Percentiles rank a stretch among this genome's conserved stretches.
Evolutionary conservation across 495 filamentous ascomycete species (phyloP).

Genomic region (Elaphomyces granulatus): DNA sequence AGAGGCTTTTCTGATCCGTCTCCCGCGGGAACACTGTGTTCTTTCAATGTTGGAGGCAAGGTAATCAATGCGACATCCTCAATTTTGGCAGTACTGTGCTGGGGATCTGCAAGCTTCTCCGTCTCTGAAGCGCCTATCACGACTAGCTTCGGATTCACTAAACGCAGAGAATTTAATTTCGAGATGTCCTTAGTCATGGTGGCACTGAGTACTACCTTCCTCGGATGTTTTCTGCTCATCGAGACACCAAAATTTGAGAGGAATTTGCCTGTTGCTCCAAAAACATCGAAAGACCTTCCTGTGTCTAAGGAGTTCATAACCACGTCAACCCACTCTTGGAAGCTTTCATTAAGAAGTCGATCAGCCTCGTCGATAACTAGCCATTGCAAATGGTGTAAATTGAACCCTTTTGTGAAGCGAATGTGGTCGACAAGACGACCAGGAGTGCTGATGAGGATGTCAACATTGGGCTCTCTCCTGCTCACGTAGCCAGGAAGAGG

Average conservation of each 20-base stretch:
- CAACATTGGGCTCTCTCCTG: slow-evolving; percentile 51
- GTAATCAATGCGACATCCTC: slow-evolving; percentile 23
- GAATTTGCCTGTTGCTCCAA: slow-evolving; percentile 29
- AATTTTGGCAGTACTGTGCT: slow-evolving; percentile 16
- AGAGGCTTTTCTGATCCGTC: slow-evolving; percentile 73
- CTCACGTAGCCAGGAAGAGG: slow-evolving; percentile 47
- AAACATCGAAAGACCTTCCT: slow-evolving; percentile 34
- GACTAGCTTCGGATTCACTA: slow-evolving; percentile 61
- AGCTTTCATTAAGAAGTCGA: slow-evolving; percentile 76
- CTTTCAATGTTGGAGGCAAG: slow-evolving; percentile 54
- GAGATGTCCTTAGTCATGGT: slow-evolving; percentile 87
- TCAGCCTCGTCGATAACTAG: slow-evolving; percentile 91
- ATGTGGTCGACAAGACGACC: slow-evolving; percentile 88
- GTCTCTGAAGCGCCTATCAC: slow-evolving; percentile 39
- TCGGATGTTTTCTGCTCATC: slow-evolving; percentile 27
- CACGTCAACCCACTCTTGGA: slow-evolving; percentile 76
- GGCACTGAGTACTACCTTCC: slow-evolving; percentile 75
- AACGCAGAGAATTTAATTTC: slow-evolving; percentile 56
- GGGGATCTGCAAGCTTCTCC: not conserved
- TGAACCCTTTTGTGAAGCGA: slow-evolving; percentile 66
- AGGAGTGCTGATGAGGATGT: slow-evolving; percentile 85
- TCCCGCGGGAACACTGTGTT: slow-evolving; percentile 59
- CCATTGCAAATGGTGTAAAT: slow-evolving; percentile 61
- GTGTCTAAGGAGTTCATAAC: slow-evolving; percentile 50
- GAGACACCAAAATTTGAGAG: slow-evolving; percentile 24